These are phyloP conservation scores for Saururus chinensis DNA, from an alignment of 164 flowering plant species.

Conservation along the genomic window DNA sequence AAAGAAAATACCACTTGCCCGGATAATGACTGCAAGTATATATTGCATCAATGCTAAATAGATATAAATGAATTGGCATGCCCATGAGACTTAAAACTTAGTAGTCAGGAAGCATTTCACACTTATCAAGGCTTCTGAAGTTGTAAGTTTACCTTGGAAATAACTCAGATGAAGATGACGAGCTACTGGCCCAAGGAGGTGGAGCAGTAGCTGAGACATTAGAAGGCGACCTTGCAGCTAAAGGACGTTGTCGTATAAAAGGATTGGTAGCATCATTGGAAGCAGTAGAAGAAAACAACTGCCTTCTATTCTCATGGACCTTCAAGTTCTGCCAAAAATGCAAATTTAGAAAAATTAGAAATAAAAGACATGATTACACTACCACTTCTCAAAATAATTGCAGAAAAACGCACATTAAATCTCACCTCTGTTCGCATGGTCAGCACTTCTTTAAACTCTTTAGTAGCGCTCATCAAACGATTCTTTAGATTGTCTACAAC, in stretches of 20 bases:
- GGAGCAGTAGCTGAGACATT: constrained; percentile 43
- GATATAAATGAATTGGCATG: too few species aligned
- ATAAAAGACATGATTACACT: not conserved
- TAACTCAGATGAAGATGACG: constrained; percentile 48
- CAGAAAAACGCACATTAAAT: not conserved
- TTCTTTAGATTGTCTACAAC: constrained; percentile 91
- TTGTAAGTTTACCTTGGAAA: constrained; percentile 43
- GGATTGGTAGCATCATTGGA: constrained; percentile 81
- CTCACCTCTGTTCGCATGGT: constrained; percentile 92
- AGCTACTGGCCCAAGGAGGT: constrained; percentile 81
- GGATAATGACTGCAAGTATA: too few species aligned
- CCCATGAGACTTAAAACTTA: not conserved
- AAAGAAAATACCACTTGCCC: too few species aligned
- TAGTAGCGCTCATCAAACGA: constrained; percentile 87
- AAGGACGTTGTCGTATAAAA: constrained; percentile 90
- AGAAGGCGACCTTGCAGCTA: constrained; percentile 50
- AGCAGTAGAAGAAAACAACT: constrained; percentile 66
- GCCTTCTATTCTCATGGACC: constrained; percentile 88
- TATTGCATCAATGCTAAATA: too few species aligned
- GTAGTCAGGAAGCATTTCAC: not conserved
- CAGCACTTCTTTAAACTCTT: constrained; percentile 96
- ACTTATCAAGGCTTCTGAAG: too few species aligned
- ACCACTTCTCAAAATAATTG: not conserved
- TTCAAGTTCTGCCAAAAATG: constrained; percentile 54
- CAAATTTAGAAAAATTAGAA: not conserved